phyloP scores from a whole-genome alignment of 805 yeast genomes.

The Kuraishia borneana region DNA sequence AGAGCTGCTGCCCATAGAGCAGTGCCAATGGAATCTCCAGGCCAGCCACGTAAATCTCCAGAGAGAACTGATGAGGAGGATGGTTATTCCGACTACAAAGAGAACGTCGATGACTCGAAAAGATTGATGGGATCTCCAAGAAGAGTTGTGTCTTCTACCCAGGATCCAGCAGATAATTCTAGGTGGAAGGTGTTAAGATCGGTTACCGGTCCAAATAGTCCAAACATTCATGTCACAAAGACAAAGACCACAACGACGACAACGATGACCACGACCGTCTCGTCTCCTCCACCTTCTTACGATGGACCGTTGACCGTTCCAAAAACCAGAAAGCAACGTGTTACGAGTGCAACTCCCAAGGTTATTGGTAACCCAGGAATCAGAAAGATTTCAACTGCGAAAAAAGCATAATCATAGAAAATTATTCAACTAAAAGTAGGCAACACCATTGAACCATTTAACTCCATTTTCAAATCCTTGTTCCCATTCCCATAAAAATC shows the following conservation, averaged over 20 bases:
- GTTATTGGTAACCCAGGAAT: constrained; percentile 23
- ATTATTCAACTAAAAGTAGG: neutral
- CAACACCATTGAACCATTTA: constrained; percentile 21
- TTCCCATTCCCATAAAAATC: constrained; percentile 77
- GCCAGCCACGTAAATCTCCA: constrained; percentile 80
- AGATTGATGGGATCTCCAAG: neutral
- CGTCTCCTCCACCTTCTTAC: constrained; percentile 3
- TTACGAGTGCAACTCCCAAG: constrained; percentile 1
- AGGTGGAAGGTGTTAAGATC: constrained; percentile 4
- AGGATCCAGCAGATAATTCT: neutral
- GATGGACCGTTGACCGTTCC: neutral
- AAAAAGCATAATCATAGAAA: constrained; percentile 5
- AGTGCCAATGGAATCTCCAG: constrained; percentile 89
- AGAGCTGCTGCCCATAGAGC: constrained; percentile 57
- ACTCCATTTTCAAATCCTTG: constrained; percentile 71
- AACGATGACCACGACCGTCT: constrained; percentile 2
- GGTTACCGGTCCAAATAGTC: constrained; percentile 3
- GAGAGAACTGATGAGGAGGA: constrained; percentile 3
- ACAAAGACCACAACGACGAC: constrained; percentile 2
- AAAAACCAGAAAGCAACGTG: neutral
- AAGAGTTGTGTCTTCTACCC: neutral
- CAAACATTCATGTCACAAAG: constrained; percentile 1
- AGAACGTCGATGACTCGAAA: neutral
- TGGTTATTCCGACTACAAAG: neutral
- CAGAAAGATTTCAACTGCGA: constrained; percentile 20